These are phyloP conservation scores for Gossypium turneri DNA, from an alignment of 345 rosid genomes.

Conservation along the genomic window DNA sequence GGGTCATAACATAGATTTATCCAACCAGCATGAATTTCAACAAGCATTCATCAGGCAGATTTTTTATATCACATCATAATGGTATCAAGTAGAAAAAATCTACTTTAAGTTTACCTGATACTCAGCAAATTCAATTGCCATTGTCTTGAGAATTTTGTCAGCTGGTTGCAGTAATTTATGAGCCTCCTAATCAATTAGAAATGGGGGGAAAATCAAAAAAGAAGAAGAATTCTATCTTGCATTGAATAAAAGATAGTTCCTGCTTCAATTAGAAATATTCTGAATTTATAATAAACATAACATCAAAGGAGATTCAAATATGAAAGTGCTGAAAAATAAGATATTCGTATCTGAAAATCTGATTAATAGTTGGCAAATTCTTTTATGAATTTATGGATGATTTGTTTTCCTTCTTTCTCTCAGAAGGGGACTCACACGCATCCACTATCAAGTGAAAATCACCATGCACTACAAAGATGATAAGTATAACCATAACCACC, in stretches of 20 bases:
- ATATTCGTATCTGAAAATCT: not conserved
- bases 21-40: not conserved
- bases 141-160: not conserved
- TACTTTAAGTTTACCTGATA: not conserved
- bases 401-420: not conserved
- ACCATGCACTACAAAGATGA: not conserved
- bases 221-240: not conserved
- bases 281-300: not conserved
- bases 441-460: not conserved
- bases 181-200: constrained; percentile 3
- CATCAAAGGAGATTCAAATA: not conserved
- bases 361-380: not conserved
- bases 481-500: not conserved
- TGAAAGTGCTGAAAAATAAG: not conserved
- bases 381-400: not conserved
- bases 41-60: not conserved
- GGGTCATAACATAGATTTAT: not conserved
- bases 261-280: not conserved
- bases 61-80: not conserved
- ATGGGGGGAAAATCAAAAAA: not conserved
- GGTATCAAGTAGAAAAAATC: not conserved
- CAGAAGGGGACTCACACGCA: not conserved
- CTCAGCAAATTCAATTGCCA: not conserved
- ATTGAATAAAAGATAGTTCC: not conserved
- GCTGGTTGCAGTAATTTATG: constrained; percentile 1